Percentiles rank a stretch among this genome's conserved stretches.
These are phyloP conservation scores for Fusarium buxicola DNA, from an alignment of 2,329 filamentous ascomycete genomes.

Conservation along the genomic window DNA sequence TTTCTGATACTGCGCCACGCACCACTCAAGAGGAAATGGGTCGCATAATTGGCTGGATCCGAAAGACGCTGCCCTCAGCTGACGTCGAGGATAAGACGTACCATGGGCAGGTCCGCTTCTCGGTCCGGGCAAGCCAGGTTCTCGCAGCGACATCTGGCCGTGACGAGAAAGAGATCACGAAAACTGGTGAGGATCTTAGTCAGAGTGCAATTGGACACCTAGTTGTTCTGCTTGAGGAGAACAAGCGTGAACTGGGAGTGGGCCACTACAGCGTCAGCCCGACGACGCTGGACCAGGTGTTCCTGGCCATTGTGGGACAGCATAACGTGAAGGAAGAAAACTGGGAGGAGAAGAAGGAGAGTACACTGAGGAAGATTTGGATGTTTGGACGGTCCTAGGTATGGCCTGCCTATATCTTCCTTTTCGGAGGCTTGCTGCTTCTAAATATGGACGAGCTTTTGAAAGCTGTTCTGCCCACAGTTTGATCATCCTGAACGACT, in stretches of 20 bases:
- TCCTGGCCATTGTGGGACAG: conserved; percentile 83
- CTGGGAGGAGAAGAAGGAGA: conserved; percentile 54
- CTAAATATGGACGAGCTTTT: not conserved
- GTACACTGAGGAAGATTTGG: conserved; percentile 39
- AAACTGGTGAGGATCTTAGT: conserved; percentile 44
- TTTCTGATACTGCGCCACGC: conserved; percentile 79
- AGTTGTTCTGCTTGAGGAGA: conserved; percentile 78
- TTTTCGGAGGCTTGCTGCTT: not conserved
- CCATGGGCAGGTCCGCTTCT: conserved; percentile 90
- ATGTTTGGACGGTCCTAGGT: conserved; percentile 42
- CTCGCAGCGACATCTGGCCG: conserved; percentile 41
- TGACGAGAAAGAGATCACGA: conserved; percentile 39
- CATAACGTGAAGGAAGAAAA: conserved; percentile 84
- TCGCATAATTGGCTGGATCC: conserved; percentile 74
- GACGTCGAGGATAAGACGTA: conserved; percentile 79
- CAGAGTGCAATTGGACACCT: conserved; percentile 73
- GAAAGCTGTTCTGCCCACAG: not conserved
- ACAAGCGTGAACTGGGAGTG: conserved; percentile 75
- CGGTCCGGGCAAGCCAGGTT: conserved; percentile 67
- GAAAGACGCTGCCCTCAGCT: conserved; percentile 69
- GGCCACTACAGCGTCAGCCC: conserved; percentile 90
- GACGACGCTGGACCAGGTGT: conserved; percentile 91
- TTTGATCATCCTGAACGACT: not conserved
- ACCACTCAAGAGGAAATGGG: conserved; percentile 77
- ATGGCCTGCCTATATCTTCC: not conserved